Evolutionary conservation across 768 basidiomycete genomes (phyloP).

Genomic region (Tulasnella sp.): DNA sequence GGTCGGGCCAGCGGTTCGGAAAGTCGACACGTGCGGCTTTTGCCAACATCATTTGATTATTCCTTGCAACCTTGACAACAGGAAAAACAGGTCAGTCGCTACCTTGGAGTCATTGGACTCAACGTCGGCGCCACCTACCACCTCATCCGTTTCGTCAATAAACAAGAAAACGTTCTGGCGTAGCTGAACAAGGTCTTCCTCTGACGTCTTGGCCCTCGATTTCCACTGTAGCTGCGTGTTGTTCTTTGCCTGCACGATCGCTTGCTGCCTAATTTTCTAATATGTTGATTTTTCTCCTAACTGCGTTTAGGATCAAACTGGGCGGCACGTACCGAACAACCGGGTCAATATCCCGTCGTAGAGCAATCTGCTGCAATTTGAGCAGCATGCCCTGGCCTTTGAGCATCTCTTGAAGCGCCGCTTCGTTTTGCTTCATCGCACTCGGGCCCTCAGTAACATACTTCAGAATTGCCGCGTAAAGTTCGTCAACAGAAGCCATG

Average conservation of each 20-base stretch:
- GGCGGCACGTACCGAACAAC: not conserved
- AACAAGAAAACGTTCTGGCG: slow-evolving; percentile 57
- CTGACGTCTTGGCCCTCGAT: slow-evolving; percentile 50
- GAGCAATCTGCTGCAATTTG: slow-evolving; percentile 9
- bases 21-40: slow-evolving; percentile 76
- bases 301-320: not conserved
- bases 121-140: slow-evolving; percentile 38
- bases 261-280: slow-evolving; percentile 32
- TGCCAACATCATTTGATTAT: slow-evolving; percentile 63
- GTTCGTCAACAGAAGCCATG: slow-evolving; percentile 13
- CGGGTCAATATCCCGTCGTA: not conserved
- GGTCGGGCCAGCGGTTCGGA: slow-evolving; percentile 53
- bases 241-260: slow-evolving; percentile 88
- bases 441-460: not conserved
- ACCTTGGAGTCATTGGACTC: not conserved
- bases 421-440: slow-evolving; percentile 6
- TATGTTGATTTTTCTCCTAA: not conserved
- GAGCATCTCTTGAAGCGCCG: slow-evolving; percentile 12
- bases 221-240: slow-evolving; percentile 61
- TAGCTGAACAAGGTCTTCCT: slow-evolving; percentile 59
- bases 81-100: slow-evolving; percentile 10
- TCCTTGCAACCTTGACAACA: slow-evolving; percentile 58
- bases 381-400: slow-evolving; percentile 9
- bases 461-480: slow-evolving; percentile 14
- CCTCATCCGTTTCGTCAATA: slow-evolving; percentile 69